phyloP scores from a whole-genome alignment of 495 filamentous ascomycete species.

The Ascobolus immersus region DNA sequence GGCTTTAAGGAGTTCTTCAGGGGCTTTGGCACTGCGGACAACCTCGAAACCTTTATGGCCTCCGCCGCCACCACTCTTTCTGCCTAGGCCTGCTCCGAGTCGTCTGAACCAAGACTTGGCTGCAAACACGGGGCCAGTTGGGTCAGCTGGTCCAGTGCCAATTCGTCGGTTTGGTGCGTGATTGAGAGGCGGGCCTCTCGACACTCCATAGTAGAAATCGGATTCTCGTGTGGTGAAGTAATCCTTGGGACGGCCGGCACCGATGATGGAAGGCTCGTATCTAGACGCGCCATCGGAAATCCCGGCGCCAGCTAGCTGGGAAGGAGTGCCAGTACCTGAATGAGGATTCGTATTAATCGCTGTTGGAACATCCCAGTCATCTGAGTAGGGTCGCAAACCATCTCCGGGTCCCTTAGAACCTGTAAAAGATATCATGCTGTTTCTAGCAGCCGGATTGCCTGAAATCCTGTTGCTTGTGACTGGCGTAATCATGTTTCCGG shows the following conservation, averaged over 20 bases:
- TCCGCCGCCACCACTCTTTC: slow-evolving; percentile 64
- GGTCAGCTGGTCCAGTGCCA: slow-evolving; percentile 84
- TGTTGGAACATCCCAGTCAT: neutral
- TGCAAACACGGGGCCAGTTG: slow-evolving; percentile 64
- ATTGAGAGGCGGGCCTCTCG: slow-evolving; percentile 55
- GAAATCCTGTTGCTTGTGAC: too few species aligned
- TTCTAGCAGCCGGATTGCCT: neutral
- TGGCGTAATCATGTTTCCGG: slow-evolving; percentile 4
- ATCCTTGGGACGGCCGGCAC: slow-evolving; percentile 25
- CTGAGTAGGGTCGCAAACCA: too few species aligned
- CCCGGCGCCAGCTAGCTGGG: slow-evolving; percentile 14
- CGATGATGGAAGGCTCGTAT: slow-evolving; percentile 19
- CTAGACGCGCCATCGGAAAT: slow-evolving; percentile 20
- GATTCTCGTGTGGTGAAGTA: slow-evolving; percentile 84
- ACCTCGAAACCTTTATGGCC: slow-evolving; percentile 85
- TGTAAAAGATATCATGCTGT: neutral
- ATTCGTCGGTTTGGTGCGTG: slow-evolving; percentile 57
- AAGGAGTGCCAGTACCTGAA: neutral
- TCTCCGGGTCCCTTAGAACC: neutral
- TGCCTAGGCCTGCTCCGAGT: slow-evolving; percentile 50
- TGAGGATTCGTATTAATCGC: neutral
- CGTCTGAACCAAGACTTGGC: slow-evolving; percentile 65
- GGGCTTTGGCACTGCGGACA: slow-evolving; percentile 48
- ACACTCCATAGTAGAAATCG: slow-evolving; percentile 84
- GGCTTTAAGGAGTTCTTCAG: slow-evolving; percentile 9